Evolutionary conservation across 768 basidiomycete genomes (phyloP), one percentile per base, ranked within the genome.

Genomic region (Xerocomellus amylosporus): DNA sequence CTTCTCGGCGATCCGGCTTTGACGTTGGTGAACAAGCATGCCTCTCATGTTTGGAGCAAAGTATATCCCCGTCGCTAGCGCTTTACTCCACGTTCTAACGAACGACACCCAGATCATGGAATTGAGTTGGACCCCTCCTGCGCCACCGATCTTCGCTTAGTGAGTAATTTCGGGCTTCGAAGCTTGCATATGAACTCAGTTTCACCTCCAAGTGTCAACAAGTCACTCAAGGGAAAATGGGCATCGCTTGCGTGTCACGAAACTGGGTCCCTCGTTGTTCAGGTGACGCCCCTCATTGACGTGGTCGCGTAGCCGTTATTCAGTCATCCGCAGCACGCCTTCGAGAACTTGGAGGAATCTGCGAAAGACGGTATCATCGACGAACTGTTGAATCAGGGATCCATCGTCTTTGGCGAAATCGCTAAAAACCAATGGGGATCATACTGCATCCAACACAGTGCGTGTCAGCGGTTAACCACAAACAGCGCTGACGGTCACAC

Each of bases 1-100:
- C 80, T 93, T 41, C 78, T 87, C 20, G 88, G 89, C 2, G 91
- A 93, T 65, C 91, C 90, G 8, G 88, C 89, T 1, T 82, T 89
- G 66, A 93, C 91, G 6, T 76, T 93, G 28, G 87, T 93, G 8
- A 93, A 93, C 70, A 93, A 93, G 68, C 91, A 93, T 67, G 90
- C 90, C 1, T 90, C 89, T 45, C 91, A 93, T 67, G 91, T 93
- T 31, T 93, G 91, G 90, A 91, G 89, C 73, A 93, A 93, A 79
- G 88, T 88, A 58, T 20, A 36, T 52, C 52, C 14, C 8, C 7
- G 15, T 54, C 60, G 24, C 19, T 41, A 39, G 19, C 15, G 33
- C 33, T 39, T 36, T 36, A 24, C 36, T 49, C 39, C 33, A 43
- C 37, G 36, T 47, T 44, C 33, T 63, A 56, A 61, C 56, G 12